Base-by-base conservation (phyloP, 345 rosid genomes). In the Syzygium oleosum region DNA sequence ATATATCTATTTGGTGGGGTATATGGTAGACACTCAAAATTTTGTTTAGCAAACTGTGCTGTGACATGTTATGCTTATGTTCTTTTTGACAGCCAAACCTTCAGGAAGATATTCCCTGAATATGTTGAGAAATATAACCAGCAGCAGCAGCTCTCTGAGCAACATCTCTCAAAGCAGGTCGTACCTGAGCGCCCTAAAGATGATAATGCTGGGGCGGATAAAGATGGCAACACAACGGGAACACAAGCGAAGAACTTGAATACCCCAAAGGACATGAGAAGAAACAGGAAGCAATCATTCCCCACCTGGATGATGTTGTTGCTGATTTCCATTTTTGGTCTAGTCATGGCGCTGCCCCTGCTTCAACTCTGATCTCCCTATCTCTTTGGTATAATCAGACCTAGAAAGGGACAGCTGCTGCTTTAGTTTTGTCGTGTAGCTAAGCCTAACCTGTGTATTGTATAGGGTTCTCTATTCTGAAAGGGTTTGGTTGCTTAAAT, bases 321-420 rank as follows among this genome's bases (percentile, higher is more conserved):
- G 91, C 94, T 98, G 90, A 92, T 98, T 87, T 98, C 99, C 13
- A 92, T 96, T 89, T 94, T 97, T 52, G 99, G 99, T 52, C 87
- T 97, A 29, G 98, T 98, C 86, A 98, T 98, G 99, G 97, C 99
- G 4, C 91, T 98, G 91, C 99, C 99, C 43, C 91, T 98, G 89
- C 98, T 98, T 86, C 99, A 98, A 89, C 97, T 95, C 88, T 97
- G 92, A 95, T 63, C 22, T 38, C 21, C 46, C 41, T 63, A 59
- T 58, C 52, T 8, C 17, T 59, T 49, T 16, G 52, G 41, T 34
- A 51, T 87, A 56, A 43, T 12, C 51, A 38, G 78, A 46, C 43
- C 55, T 63, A 34, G 78, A 22, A 52, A 52, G 61, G 46, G 87
- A 46, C 41, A 9, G 73, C 56, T 79, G 77, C 43, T 68, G 22